A percentile compares a stretch with the other conserved stretches of the same genome.
phyloP scores from a whole-genome alignment of 192 early-diverging fungal species.

The Rhizophagus clarus region DNA sequence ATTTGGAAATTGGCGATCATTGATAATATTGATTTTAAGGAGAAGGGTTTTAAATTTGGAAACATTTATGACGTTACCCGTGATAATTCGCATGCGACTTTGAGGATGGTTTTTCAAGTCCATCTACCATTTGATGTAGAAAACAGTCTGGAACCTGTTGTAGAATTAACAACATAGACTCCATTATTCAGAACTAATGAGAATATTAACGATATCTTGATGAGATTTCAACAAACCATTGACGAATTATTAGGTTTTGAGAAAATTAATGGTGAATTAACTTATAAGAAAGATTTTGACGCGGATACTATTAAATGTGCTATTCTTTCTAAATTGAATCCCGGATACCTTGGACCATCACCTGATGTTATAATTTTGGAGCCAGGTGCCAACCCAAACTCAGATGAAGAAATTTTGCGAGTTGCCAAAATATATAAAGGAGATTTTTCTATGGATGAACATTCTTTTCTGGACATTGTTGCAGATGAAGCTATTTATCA shows the following conservation, averaged over 20 bases:
- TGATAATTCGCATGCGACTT: neutral
- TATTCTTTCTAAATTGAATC: neutral
- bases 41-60: neutral
- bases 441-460: neutral
- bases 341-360: neutral
- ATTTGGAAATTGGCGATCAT: neutral
- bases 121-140: neutral
- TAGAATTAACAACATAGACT: neutral
- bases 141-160: neutral
- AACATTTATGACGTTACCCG: neutral
- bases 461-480: neutral
- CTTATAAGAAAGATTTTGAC: neutral
- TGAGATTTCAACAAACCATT: no score
- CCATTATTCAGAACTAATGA: neutral
- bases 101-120: neutral
- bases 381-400: neutral
- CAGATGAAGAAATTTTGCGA: conserved; percentile 1
- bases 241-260: no score
- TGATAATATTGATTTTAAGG: conserved; percentile 9
- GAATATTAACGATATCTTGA: no score
- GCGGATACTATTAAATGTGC: neutral
- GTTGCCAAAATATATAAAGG: neutral
- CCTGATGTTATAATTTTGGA: conserved; percentile 8
- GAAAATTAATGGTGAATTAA: no score
- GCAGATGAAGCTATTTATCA: neutral